Conservation (phyloP, 1,139 yeast species). For the Candida smagusa region DNA sequence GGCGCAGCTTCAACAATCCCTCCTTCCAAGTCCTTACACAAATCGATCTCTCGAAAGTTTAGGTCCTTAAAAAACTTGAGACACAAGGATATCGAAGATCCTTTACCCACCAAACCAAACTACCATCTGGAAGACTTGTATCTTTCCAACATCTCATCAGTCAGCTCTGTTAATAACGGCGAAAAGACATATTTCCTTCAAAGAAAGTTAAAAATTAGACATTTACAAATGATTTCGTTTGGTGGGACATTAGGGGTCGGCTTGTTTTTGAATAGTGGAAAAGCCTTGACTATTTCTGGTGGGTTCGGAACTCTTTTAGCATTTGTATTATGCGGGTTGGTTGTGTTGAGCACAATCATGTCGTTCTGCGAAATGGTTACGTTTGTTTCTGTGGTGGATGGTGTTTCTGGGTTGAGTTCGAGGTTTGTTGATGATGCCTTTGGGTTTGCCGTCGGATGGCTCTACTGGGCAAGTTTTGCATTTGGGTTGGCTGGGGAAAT, state of each 20-base stretch:
- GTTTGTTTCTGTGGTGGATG: slow-evolving; percentile 76
- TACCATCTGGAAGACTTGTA: slow-evolving; percentile 4
- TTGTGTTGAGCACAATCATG: slow-evolving; percentile 67
- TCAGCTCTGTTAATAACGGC: slow-evolving; percentile 6
- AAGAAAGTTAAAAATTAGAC: slow-evolving; percentile 64
- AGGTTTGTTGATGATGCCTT: slow-evolving; percentile 83
- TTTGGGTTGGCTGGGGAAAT: slow-evolving; percentile 77
- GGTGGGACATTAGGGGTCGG: slow-evolving; percentile 90
- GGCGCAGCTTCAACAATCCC: not conserved
- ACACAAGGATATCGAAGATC: slow-evolving; percentile 1
- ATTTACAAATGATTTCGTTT: slow-evolving; percentile 76
- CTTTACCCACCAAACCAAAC: not conserved
- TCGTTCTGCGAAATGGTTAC: slow-evolving; percentile 88
- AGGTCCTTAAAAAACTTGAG: slow-evolving; percentile 1
- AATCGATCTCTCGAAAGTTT: slow-evolving; percentile 3
- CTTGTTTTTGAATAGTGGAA: slow-evolving; percentile 70
- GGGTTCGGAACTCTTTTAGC: slow-evolving; percentile 80
- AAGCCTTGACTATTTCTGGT: slow-evolving; percentile 74
- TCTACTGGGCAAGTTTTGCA: slow-evolving; percentile 72
- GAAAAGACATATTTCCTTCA: slow-evolving; percentile 24
- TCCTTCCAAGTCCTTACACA: slow-evolving; percentile 1
- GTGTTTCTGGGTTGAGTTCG: slow-evolving; percentile 71
- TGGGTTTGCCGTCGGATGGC: slow-evolving; percentile 79
- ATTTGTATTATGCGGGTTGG: slow-evolving; percentile 59
- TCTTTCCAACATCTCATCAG: slow-evolving; percentile 6